Conservation (phyloP, 1,139 yeast genomes). For the Suhomyces chickasaworum region DNA sequence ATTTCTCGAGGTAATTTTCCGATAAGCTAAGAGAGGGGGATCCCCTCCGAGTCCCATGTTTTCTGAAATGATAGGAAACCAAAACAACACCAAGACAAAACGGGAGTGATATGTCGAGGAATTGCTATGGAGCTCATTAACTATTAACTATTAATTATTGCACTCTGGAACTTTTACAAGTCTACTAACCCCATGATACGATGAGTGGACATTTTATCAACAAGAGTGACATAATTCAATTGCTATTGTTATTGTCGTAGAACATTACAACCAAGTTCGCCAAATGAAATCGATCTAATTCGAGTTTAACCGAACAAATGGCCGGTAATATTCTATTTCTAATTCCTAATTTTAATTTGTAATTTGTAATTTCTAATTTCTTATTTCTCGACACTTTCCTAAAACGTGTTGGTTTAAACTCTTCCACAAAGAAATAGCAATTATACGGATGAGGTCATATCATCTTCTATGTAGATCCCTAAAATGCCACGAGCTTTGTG, state of each 20-base stretch:
- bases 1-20: neutral
- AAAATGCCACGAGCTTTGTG: neutral
- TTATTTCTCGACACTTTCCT: too few species aligned
- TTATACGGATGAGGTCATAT: neutral
- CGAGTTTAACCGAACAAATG: neutral
- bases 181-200: neutral
- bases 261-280: neutral
- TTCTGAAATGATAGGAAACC: too few species aligned
- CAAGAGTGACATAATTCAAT: neutral
- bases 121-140: neutral
- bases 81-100: neutral
- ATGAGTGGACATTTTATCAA: neutral
- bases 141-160: too few species aligned
- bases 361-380: too few species aligned
- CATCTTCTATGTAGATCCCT: neutral
- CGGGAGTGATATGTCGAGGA: neutral
- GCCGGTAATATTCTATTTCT: neutral
- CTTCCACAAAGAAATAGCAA: neutral
- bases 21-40: neutral
- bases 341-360: too few species aligned
- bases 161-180: too few species aligned
- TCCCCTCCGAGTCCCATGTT: too few species aligned
- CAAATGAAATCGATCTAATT: neutral
- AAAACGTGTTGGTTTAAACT: neutral
- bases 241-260: neutral